A percentile compares a stretch with the other conserved stretches of the same genome.
These are phyloP conservation scores for Aristolochia californica DNA, from an alignment of 164 flowering plant species.

Conservation along the genomic window DNA sequence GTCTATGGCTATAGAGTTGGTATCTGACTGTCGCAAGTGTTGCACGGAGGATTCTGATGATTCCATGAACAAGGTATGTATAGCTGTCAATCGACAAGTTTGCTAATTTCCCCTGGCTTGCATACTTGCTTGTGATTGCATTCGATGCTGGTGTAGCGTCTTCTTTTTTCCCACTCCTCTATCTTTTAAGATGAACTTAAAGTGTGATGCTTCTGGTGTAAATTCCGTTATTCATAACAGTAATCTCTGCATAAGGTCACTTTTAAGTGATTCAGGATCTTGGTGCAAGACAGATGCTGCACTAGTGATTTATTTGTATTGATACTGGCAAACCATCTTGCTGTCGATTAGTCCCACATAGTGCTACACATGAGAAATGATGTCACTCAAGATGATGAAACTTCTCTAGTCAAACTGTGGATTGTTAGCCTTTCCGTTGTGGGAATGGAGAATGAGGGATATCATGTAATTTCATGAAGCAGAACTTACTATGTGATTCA, in stretches of 20 bases:
- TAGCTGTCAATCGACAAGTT: neutral
- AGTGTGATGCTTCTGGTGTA: neutral
- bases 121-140: neutral
- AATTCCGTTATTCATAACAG: neutral
- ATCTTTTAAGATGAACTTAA: too few species aligned
- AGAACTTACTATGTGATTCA: too few species aligned
- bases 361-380: too few species aligned
- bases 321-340: too few species aligned
- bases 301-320: too few species aligned
- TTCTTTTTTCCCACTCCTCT: neutral
- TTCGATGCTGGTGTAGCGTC: neutral
- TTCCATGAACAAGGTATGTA: slow-evolving; percentile 70
- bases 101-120: neutral
- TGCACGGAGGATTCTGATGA: slow-evolving; percentile 94
- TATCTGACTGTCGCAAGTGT: slow-evolving; percentile 77
- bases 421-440: too few species aligned
- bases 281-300: too few species aligned
- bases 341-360: too few species aligned
- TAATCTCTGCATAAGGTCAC: neutral
- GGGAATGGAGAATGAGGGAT: too few species aligned
- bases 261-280: neutral
- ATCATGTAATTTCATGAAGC: too few species aligned
- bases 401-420: too few species aligned
- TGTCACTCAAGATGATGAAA: too few species aligned
- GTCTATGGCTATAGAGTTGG: slow-evolving; percentile 47